Evolutionary conservation across 352 stramenopile genomes (phyloP), one percentile per base, ranked within the genome.

Genomic region (Pythium brassicae): DNA sequence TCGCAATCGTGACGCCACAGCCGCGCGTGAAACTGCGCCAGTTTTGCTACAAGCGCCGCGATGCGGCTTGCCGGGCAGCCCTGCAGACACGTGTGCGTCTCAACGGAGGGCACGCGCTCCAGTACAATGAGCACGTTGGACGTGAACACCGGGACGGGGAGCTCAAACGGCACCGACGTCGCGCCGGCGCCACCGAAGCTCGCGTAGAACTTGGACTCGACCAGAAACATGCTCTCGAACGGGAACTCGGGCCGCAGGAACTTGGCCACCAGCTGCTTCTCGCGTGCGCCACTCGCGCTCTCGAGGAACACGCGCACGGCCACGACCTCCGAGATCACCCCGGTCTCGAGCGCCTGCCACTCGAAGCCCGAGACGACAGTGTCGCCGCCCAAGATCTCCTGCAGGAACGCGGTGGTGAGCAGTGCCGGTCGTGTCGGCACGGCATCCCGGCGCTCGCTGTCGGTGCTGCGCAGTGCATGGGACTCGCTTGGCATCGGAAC

Each of bases 281-380:
- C 42, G 19, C 37, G 44, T 51, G 11, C 7, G 11, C 9, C 1
- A 11, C n/a, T 12, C 44, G 25, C 20, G 55, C 6, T 20, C 9
- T 59, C 47, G 7, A 91, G 53, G 26, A 61, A 42, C 25, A 77
- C 67, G 0, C 56, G 60, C 39, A 88, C 69, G 14, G 71, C 68
- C 25, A 90, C 78, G 17, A 93, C 83, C 37, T 89, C 78, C 7
- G 81, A 87, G 57, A 93, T 87, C 26, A 93, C 83, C 20, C 83
- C 83, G 12, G 87, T 59, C 57, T 91, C 84, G 65, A 93, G 79
- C 26, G 76, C 57, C 44, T 71, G 63, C 76, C 78, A 87, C 14
- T 83, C 59, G 60, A 89, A 86, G 42, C 63, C 58, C 20, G 53
- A 32, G n/a, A 87, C 69, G 10, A 50, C 57, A 12, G 62, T 54